Evolutionary conservation across 768 basidiomycete genomes (phyloP), one percentile per base, ranked within the genome.

Genomic region (Leucocoprinus birnbaumii): DNA sequence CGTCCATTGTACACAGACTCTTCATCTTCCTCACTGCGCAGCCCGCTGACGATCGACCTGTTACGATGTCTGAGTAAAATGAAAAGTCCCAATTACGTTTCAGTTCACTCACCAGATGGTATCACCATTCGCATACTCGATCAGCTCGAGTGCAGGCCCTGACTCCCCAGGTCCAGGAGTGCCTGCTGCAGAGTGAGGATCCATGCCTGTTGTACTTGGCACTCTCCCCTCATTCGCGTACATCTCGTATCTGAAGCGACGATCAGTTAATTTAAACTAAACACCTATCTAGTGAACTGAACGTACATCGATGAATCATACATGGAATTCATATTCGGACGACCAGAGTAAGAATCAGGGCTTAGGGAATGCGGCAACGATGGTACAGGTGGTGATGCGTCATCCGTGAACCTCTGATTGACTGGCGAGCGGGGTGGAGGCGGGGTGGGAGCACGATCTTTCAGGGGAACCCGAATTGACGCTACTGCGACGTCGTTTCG

Each of bases 61-160:
- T 16, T 38, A 63, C 47, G 44, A 18, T 53, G 55, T 52, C 50
- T 61, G 59, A 65, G 59, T 3, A 7, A 58, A 65, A 55, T 48
- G 37, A 26, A 41, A n/a, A n/a, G n/a, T n/a, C n/a, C n/a, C n/a
- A n/a, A n/a, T n/a, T n/a, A n/a, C n/a, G n/a, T n/a, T 44, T 26
- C 21, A 49, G 48, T 27, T 56, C 45, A 34, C 84, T 55, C 52
- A 89, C 91, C 91, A 94, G 57, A 94, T 85, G 7, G 88, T 90
- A 66, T 92, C 85, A 21, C 91, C 91, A 64, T 91, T 91, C n/a
- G 89, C 87, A 63, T 91, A 72, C 64, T 93, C 87, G 52, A 93
- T 77, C 42, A 93, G 79, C 69, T 94, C 89, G 26, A 93, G 72
- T 3, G 86, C 90, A 46, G 85, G 80, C 11, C 80, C 78, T 38